Evolutionary conservation across 768 basidiomycete genomes (phyloP), one percentile per base, ranked within the genome.

Genomic region (Podaxis mareebaensis): DNA sequence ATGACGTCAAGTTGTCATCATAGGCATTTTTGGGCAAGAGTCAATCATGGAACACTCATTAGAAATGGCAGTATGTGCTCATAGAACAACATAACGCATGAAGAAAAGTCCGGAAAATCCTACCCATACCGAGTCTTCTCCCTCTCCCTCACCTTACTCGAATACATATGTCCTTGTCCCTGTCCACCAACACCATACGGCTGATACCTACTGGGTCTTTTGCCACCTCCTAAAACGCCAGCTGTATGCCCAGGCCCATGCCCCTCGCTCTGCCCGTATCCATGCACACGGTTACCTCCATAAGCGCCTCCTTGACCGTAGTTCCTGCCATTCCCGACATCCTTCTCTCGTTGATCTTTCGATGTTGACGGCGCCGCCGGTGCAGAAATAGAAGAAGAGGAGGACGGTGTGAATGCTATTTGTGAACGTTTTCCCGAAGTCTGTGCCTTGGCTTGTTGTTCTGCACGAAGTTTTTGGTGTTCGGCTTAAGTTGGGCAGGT

Each of bases 381-480:
- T 4, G 49, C 57, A 2, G 63, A 51, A 36, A n/a, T 40, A 3
- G 39, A 13, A 11, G 39, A 13, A n/a, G 66, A 61, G 26, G 60
- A 36, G 28, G 66, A 60, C 3, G 74, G 64, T 0, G 83, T 79
- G 65, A 93, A 93, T 20, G 83, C 80, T 60, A 94, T 91, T 36
- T 84, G 82, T 15, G 75, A 79, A 12, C 90, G 80, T 69, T 86
- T 87, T 22, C 81, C 83, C 0, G 81, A 67, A 13, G 82, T 77
- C 69, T 89, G 85, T 1, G 78, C 67, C 0, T 80, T 76, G 7
- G 81, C 71, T 55, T 84, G 81, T 64, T 86, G 83, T 65, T 92
- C 90, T n/a, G 82, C 83, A 24, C 85, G 83, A 60, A 76, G 69
- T 68, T 85, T 91, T 75, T 87, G 90, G 63, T 77, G 70, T 73